A percentile compares a stretch with the other conserved stretches of the same genome.
phyloP scores from a whole-genome alignment of 2,329 filamentous ascomycete species.

The Shiraia bambusicola region DNA sequence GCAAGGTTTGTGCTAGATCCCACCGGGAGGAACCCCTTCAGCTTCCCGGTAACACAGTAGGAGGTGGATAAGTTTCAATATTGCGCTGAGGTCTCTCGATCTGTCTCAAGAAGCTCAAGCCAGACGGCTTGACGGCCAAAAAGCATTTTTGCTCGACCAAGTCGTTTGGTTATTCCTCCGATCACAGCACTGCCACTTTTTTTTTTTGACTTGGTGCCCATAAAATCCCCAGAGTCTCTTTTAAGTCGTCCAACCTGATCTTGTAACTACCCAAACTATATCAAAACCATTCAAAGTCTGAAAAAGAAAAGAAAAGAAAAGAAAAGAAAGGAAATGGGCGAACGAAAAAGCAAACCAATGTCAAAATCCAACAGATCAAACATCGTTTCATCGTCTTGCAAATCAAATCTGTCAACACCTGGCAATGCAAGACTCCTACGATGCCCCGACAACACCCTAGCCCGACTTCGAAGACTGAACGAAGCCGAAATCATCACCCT shows the following conservation, averaged over 20 bases:
- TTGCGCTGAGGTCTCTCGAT: conserved; percentile 2
- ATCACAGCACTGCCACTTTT: conserved; percentile 1
- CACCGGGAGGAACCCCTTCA: conserved; percentile 16
- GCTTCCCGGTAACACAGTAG: conserved; percentile 7
- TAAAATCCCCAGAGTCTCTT: too few relatives aligned
- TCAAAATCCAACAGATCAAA: conserved; percentile 16
- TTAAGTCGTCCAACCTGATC: too few relatives aligned
- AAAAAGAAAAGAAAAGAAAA: too few relatives aligned
- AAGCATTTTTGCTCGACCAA: not conserved
- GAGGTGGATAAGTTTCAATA: conserved; percentile 9
- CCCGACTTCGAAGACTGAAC: conserved; percentile 37
- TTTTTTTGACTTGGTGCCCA: not conserved
- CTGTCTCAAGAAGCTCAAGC: conserved; percentile 7
- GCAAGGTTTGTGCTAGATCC: conserved; percentile 11
- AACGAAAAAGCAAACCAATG: conserved; percentile 22
- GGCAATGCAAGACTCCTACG: conserved; percentile 26
- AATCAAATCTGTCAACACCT: conserved; percentile 15
- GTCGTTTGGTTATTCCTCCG: not conserved
- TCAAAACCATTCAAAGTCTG: not conserved
- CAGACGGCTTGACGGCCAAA: conserved; percentile 8
- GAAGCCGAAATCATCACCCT: conserved; percentile 47
- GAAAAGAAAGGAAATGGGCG: too few relatives aligned
- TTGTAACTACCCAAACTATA: too few relatives aligned
- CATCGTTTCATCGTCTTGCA: conserved; percentile 20
- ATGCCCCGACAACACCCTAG: conserved; percentile 26